Percentiles rank a stretch among this genome's conserved stretches.
Conservation (phyloP, 1,139 yeast genomes). For the Geotrichum restrictum region DNA sequence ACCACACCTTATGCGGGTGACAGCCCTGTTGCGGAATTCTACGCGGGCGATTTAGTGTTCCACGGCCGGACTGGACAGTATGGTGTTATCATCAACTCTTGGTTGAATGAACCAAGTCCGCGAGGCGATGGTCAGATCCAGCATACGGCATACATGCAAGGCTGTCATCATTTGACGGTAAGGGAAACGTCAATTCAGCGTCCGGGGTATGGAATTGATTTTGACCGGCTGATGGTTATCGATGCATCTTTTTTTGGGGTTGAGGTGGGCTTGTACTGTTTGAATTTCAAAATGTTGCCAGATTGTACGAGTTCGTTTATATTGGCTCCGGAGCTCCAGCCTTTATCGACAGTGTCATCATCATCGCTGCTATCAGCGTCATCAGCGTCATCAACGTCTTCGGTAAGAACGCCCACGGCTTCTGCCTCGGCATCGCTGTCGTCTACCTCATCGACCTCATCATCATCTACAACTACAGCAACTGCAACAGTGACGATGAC, state of each 20-base stretch:
- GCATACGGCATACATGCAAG: constrained; percentile 8
- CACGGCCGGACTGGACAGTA: constrained; percentile 5
- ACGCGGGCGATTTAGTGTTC: constrained; percentile 9
- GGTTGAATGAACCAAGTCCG: constrained; percentile 1
- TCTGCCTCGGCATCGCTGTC: too few species aligned
- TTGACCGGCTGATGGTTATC: background rate
- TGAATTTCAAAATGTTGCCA: background rate
- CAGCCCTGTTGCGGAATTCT: constrained; percentile 6
- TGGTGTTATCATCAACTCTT: constrained; percentile 17
- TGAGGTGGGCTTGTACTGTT: constrained; percentile 1
- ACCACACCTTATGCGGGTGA: background rate
- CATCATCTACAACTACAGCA: too few species aligned
- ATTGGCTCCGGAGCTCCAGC: background rate
- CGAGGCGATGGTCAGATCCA: background rate
- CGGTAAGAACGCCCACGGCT: too few species aligned
- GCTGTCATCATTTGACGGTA: constrained; percentile 6
- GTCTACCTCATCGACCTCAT: too few species aligned
- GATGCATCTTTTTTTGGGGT: constrained; percentile 3
- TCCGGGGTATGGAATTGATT: background rate
- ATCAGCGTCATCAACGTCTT: too few species aligned
- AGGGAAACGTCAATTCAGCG: background rate
- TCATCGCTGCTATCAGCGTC: too few species aligned
- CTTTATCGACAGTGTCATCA: background rate
- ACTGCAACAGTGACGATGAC: too few species aligned
- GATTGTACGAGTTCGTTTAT: background rate